Percentiles rank a stretch among this genome's conserved stretches.
These are phyloP conservation scores for Suillus spraguei DNA, from an alignment of 768 basidiomycete genomes.

Conservation along the genomic window DNA sequence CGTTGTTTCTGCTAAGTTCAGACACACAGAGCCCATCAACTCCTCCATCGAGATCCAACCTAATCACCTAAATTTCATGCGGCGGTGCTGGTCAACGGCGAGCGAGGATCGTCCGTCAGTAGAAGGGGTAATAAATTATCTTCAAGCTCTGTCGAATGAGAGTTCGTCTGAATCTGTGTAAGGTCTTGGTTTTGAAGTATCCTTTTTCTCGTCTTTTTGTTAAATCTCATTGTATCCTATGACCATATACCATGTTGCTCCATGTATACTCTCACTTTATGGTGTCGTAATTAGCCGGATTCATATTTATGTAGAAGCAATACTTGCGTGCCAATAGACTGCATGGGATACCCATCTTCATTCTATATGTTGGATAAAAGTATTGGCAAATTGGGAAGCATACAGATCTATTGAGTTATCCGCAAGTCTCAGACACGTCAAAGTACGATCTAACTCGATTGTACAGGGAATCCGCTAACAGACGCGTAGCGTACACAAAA, in stretches of 20 bases:
- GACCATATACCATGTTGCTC: neutral
- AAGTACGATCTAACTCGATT: no score
- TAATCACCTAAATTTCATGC: slow-evolving; percentile 24
- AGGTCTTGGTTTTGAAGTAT: neutral
- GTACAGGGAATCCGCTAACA: no score
- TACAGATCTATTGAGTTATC: no score
- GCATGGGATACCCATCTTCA: neutral
- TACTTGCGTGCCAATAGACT: neutral
- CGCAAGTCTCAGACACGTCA: no score
- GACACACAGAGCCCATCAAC: slow-evolving; percentile 16
- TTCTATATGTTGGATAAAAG: neutral
- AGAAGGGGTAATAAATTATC: neutral
- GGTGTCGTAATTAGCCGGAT: neutral
- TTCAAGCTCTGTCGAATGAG: neutral
- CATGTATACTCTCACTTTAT: neutral
- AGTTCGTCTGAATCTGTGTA: neutral
- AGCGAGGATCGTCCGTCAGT: neutral
- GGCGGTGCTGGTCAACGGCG: slow-evolving; percentile 30
- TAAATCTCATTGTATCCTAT: neutral
- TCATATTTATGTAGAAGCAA: neutral
- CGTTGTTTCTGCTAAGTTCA: slow-evolving; percentile 23
- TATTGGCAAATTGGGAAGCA: neutral
- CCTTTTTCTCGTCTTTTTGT: neutral
- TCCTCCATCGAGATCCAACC: slow-evolving; percentile 11
- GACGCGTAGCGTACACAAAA: no score